Evolutionary conservation across 2,329 filamentous ascomycete species (phyloP), one percentile per base, ranked within the genome.

Genomic region (Phyllosticta citribraziliensis): DNA sequence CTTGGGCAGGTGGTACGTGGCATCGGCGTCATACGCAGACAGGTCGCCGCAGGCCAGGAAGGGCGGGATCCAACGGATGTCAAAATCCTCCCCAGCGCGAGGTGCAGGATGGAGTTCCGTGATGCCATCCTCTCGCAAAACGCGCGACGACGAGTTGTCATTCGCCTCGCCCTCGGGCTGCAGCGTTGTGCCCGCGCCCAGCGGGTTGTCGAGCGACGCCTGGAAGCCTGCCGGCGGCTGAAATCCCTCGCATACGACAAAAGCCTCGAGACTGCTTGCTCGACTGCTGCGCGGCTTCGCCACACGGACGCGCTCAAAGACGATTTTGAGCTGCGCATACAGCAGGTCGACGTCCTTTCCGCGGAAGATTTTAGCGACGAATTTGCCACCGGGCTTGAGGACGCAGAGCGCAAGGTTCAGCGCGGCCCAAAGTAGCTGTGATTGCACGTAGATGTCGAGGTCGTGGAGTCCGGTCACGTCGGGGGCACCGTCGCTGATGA

Each of bases 41-140:
- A 99, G 80, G 75, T 99, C 94, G 54, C 94, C 94, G 72, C 94
- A 99, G n/a, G 94, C 92, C 68, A 99, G 83, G 72, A 99, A 99
- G 0, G 93, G 91, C 3, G 92, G 91, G 67, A 97, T 93, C 91
- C 93, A 97, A 57, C 88, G 79, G 30, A 79, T 74, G 63, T 84
- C 80, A 56, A 73, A 70, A 6, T 70, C 66, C 63, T 72, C 70
- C 1, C 69, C 69, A 64, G 71, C 69, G 1, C 67, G 67, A 69
- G 70, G 78, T 73, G 75, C 76, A 3, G 79, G 66, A 27, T 78
- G 74, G 2, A 81, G 63, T 56, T 81, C 80, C 0, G 75, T 73
- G 11, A 79, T 70, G 0, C 79, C 80, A 57, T 82, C 79, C 10
- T 75, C 73, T 50, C 76, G 70, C 2, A 76, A 66, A 24, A 40